These are phyloP conservation scores for Alternaria sp. DNA, from an alignment of 2,329 filamentous ascomycete genomes.

Conservation along the genomic window DNA sequence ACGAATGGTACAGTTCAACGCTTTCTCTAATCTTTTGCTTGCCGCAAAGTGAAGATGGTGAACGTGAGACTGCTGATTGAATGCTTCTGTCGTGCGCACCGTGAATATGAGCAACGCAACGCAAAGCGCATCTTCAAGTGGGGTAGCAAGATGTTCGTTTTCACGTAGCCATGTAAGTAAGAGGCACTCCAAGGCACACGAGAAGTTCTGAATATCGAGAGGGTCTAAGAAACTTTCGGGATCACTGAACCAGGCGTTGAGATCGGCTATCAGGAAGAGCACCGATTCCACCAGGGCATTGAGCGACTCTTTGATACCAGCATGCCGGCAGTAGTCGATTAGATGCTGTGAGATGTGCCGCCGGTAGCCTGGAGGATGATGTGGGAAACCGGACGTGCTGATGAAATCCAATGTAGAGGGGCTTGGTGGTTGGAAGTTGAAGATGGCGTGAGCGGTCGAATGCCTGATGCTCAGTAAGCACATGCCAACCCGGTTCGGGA, in stretches of 20 bases:
- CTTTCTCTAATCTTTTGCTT: conserved; percentile 45
- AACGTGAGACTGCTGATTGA: conserved; percentile 33
- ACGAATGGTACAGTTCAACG: conserved; percentile 44
- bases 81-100: conserved; percentile 45
- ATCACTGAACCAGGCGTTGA: conserved; percentile 46
- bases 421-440: conserved; percentile 45
- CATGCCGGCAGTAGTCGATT: conserved; percentile 39
- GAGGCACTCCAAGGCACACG: conserved; percentile 45
- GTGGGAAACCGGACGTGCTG: conserved; percentile 35
- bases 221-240: conserved; percentile 43
- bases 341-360: conserved; percentile 42
- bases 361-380: conserved; percentile 41
- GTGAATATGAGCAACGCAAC: conserved; percentile 49
- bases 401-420: conserved; percentile 42
- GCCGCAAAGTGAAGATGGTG: conserved; percentile 44
- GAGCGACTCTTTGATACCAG: conserved; percentile 41
- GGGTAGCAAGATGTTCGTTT: conserved; percentile 32
- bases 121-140: conserved; percentile 49
- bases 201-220: conserved; percentile 48
- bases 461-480: conserved; percentile 53
- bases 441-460: conserved; percentile 50
- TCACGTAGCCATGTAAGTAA: conserved; percentile 45
- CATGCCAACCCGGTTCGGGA: conserved; percentile 37
- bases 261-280: conserved; percentile 45
- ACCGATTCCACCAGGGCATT: conserved; percentile 39